Percentiles rank a stretch among this genome's conserved stretches.
Conservation (phyloP, 1,284 basidiomycete species). For the Vanrija pseudolonga region DNA sequence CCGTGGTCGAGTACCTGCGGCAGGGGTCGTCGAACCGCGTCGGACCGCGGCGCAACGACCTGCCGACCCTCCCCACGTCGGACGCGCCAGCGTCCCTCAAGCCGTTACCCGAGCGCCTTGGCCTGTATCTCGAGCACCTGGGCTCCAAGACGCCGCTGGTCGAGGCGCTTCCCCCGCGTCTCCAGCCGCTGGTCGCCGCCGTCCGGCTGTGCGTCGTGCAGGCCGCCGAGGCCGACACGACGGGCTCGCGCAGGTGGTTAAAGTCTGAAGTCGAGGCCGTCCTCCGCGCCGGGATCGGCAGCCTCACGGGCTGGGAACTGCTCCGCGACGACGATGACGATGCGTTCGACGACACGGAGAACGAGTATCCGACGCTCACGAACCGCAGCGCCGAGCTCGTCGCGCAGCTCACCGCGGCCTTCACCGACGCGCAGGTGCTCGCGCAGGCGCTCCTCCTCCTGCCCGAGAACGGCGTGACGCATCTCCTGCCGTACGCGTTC, state of each 20-base stretch:
- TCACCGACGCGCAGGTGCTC: conserved; percentile 42
- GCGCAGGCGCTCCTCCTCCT: conserved; percentile 41
- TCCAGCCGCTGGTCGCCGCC: conserved; percentile 36
- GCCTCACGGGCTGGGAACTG: conserved; percentile 21
- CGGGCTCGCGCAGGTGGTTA: conserved; percentile 57
- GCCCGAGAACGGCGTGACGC: conserved; percentile 13
- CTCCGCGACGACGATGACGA: conserved; percentile 36
- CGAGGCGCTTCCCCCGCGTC: conserved; percentile 27
- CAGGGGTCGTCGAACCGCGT: conserved; percentile 63
- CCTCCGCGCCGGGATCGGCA: conserved; percentile 52
- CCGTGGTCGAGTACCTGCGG: conserved; percentile 66
- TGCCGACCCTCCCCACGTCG: conserved; percentile 16
- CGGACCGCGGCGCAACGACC: conserved; percentile 50
- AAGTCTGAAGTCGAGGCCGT: conserved; percentile 62
- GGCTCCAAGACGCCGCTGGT: conserved; percentile 58
- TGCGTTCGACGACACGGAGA: neutral
- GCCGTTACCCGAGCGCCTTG: conserved; percentile 57
- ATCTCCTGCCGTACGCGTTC: conserved; percentile 35
- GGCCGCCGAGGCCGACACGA: conserved; percentile 40
- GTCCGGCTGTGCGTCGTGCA: conserved; percentile 45
- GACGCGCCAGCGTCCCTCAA: conserved; percentile 48
- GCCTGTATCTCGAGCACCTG: conserved; percentile 59
- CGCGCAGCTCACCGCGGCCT: conserved; percentile 61
- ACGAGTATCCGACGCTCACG: conserved; percentile 24
- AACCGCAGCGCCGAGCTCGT: conserved; percentile 68